phyloP scores from a whole-genome alignment of 768 basidiomycete genomes.

The Suillus alpinus region DNA sequence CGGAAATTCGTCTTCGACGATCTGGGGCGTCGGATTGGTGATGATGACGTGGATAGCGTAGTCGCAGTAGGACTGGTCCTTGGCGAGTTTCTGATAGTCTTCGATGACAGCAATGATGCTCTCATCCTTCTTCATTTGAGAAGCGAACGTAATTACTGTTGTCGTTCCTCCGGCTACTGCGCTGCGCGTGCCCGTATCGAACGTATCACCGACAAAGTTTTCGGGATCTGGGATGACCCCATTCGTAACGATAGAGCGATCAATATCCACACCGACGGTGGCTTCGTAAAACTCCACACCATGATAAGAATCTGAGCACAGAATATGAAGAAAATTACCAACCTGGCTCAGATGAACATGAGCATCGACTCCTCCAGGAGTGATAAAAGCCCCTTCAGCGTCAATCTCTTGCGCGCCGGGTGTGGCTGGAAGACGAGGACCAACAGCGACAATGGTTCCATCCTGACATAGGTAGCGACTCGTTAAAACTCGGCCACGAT shows the following conservation, averaged over 20 bases:
- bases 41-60: constrained; percentile 35
- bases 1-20: constrained; percentile 31
- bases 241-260: constrained; percentile 4
- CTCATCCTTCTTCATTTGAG: constrained; percentile 20
- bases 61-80: constrained; percentile 28
- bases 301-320: neutral
- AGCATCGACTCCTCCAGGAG: constrained; percentile 35
- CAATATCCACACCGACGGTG: constrained; percentile 2
- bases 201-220: constrained; percentile 28
- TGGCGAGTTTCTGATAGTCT: constrained; percentile 31
- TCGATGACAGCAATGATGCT: constrained; percentile 27
- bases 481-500: neutral
- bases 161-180: constrained; percentile 34
- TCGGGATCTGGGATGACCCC: constrained; percentile 7
- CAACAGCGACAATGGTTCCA: constrained; percentile 29
- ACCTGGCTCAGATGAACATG: constrained; percentile 36
- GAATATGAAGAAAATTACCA: neutral
- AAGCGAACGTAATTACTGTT: constrained; percentile 35
- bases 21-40: constrained; percentile 30
- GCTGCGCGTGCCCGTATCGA: constrained; percentile 29
- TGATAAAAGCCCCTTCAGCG: constrained; percentile 33
- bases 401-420: constrained; percentile 29
- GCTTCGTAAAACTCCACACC: constrained; percentile 4
- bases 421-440: constrained; percentile 10
- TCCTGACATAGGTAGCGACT: constrained; percentile 9